phyloP scores from a whole-genome alignment of 306 rosid genomes.

The Inga laurina region DNA sequence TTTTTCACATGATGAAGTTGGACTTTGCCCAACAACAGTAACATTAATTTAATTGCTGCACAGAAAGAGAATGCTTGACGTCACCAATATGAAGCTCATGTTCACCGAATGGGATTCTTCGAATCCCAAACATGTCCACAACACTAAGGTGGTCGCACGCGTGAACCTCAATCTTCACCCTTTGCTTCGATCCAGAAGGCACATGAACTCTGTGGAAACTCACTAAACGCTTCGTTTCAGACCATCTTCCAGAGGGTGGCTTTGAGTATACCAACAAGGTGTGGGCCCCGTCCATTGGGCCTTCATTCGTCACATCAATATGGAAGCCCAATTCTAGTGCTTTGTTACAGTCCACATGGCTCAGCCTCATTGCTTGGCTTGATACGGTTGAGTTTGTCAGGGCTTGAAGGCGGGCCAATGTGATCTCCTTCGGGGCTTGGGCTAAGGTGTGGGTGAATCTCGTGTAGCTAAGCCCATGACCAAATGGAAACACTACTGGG shows the following conservation, averaged over 20 bases:
- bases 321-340: slow-evolving; percentile 40
- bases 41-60: slow-evolving; percentile 23
- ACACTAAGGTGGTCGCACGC: slow-evolving; percentile 72
- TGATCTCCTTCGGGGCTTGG: slow-evolving; percentile 50
- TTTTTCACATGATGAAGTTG: slow-evolving; percentile 1
- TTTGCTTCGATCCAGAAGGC: slow-evolving; percentile 48
- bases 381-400: slow-evolving; percentile 44
- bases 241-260: slow-evolving; percentile 57
- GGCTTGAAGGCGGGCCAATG: slow-evolving; percentile 30
- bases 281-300: slow-evolving; percentile 72
- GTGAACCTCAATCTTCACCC: slow-evolving; percentile 53
- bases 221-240: slow-evolving; percentile 52
- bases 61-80: slow-evolving; percentile 55
- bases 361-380: slow-evolving; percentile 41
- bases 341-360: slow-evolving; percentile 52
- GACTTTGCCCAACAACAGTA: slow-evolving; percentile 11
- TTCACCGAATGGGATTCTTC: slow-evolving; percentile 80
- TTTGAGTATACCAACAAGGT: slow-evolving; percentile 59
- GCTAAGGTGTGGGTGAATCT: slow-evolving; percentile 50
- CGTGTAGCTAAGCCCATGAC: slow-evolving; percentile 78
- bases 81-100: slow-evolving; percentile 80
- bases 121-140: slow-evolving; percentile 73
- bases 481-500: slow-evolving; percentile 82
- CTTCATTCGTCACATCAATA: slow-evolving; percentile 64
- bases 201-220: slow-evolving; percentile 64